Base-by-base conservation (phyloP, 805 yeast genomes). In the Maudiozyma serrabonitensis region DNA sequence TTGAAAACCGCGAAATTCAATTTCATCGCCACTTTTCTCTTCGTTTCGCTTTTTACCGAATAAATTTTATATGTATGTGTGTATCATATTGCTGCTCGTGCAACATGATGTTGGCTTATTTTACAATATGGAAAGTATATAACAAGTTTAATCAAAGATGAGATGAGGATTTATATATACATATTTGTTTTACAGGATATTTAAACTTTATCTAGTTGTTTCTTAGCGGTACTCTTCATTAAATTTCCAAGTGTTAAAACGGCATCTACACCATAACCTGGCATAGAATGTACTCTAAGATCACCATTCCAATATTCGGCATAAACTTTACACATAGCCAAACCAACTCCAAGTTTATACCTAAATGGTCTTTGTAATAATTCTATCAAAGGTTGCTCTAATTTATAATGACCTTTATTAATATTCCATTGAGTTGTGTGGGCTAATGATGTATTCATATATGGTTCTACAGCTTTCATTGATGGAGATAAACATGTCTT, bases 271-370 rank as follows among this genome's bases (percentile, higher is more conserved):
- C 99, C 99, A 57, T 84, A 87, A 2, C 96, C 97, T 52, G 88
- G 91, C 46, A 91, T 70, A 0, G 95, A 83, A 56, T 82, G 82
- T 75, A 91, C 78, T 51, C 81, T 82, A 46, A 91, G 67, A 46
- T 84, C 86, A 6, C 98, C 98, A 57, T 90, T 93, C 98, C 98
- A 91, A 66, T 91, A 91, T 58, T 91, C 97, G 0, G 95, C 87
- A 62, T 91, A 91, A 0, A 90, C 87, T 56, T 87, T 82, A 59
- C 96, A 85, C 84, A 91, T 81, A 0, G 98, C 96, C 52, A 91
- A 70, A 0, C 97, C 96, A 51, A 91, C 75, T 0, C 97, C 97
- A 28, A 91, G 68, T 47, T 84, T 85, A 57, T 76, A 77, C 51
- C 84, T 77, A 26, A 85, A 81, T 1, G 93, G 85, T 53, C 97